Evolutionary conservation across 1,284 basidiomycete genomes (phyloP).

Genomic region (Malassezia nana): DNA sequence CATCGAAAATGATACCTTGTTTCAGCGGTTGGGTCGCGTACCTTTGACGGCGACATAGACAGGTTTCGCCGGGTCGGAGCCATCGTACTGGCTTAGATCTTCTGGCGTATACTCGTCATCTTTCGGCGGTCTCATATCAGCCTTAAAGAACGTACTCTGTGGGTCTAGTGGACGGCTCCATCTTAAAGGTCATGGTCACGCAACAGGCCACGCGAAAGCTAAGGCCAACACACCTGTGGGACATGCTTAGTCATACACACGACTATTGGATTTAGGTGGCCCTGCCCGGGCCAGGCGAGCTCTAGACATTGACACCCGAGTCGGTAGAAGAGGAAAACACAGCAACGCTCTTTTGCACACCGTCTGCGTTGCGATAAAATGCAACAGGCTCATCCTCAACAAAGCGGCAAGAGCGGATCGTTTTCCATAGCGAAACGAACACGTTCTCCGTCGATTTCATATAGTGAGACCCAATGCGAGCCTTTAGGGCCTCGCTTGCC

Average conservation of each 20-base stretch:
- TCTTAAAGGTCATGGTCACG: constrained; percentile 1
- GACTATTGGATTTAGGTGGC: neutral
- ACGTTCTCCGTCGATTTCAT: constrained; percentile 53
- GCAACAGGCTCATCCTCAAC: constrained; percentile 44
- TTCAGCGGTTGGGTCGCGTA: constrained; percentile 35
- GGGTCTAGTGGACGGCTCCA: constrained; percentile 32
- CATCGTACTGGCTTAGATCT: constrained; percentile 63
- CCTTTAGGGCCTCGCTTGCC: constrained; percentile 76
- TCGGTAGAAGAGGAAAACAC: constrained; percentile 35
- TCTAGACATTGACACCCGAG: constrained; percentile 29
- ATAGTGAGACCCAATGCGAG: constrained; percentile 60
- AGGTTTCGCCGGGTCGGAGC: constrained; percentile 57
- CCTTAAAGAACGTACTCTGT: constrained; percentile 24
- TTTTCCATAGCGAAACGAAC: constrained; percentile 52
- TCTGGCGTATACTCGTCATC: constrained; percentile 64
- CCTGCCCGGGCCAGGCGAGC: neutral
- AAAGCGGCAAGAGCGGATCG: constrained; percentile 51
- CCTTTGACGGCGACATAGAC: constrained; percentile 85
- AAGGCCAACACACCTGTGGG: neutral
- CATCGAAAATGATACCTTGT: constrained; percentile 68
- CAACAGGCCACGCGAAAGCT: neutral
- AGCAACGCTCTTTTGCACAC: constrained; percentile 32
- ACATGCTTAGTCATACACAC: constrained; percentile 1
- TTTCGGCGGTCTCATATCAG: constrained; percentile 57
- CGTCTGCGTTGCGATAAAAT: constrained; percentile 43